These are phyloP conservation scores for Pleurotus salmoneostramineus DNA, from an alignment of 768 basidiomycete species.

Conservation along the genomic window DNA sequence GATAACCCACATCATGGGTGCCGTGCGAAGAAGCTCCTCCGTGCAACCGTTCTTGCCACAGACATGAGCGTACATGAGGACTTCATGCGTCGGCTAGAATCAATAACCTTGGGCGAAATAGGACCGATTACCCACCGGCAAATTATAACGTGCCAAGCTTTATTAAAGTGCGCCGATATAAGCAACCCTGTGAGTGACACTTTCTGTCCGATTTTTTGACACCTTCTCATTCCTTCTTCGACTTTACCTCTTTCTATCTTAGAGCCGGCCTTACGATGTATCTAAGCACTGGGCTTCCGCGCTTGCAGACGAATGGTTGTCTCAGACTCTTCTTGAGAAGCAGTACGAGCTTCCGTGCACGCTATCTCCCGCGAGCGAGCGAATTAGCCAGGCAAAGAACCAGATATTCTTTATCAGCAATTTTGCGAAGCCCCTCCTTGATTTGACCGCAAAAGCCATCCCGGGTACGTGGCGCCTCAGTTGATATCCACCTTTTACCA, in stretches of 20 bases:
- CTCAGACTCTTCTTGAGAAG: conserved; percentile 84
- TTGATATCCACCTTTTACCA: not conserved
- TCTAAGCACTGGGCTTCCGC: conserved; percentile 92
- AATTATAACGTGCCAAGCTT: conserved; percentile 78
- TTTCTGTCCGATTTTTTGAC: conserved; percentile 1
- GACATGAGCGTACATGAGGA: conserved; percentile 91
- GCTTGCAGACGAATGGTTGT: conserved; percentile 85
- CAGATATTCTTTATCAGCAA: conserved; percentile 88
- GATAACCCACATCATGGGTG: conserved; percentile 46
- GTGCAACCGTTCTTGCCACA: conserved; percentile 82
- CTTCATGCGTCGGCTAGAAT: conserved; percentile 71
- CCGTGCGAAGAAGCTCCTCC: conserved; percentile 70
- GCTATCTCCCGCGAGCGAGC: conserved; percentile 36
- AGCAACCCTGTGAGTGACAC: conserved; percentile 83
- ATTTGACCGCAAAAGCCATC: conserved; percentile 66
- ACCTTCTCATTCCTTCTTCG: not conserved
- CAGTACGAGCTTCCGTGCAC: conserved; percentile 69
- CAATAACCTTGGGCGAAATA: conserved; percentile 35
- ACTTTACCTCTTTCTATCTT: not conserved
- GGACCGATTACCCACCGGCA: conserved; percentile 40
- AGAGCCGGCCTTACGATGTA: conserved; percentile 92
- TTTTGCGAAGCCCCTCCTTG: conserved; percentile 83
- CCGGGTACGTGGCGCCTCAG: conserved; percentile 49
- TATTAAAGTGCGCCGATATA: conserved; percentile 98
- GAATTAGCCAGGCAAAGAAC: conserved; percentile 65